Conservation (phyloP, 768 basidiomycete species). For the Leccinum incarnatum region DNA sequence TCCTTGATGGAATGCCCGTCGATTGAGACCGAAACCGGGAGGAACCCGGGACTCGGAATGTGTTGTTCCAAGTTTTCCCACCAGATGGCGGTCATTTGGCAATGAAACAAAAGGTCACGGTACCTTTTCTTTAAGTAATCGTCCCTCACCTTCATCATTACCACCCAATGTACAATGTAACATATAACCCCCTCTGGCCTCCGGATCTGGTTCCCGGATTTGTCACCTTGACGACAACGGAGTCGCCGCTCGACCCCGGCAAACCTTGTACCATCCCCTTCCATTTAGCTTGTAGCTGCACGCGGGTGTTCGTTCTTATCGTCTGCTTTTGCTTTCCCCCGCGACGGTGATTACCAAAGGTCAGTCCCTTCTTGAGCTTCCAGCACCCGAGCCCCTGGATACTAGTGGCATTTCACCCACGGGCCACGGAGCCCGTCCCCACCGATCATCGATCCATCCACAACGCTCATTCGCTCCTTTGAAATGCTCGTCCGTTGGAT, state of each 20-base stretch:
- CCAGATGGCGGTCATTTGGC: neutral
- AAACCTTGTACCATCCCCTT: neutral
- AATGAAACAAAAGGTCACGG: neutral
- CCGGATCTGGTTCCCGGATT: no score
- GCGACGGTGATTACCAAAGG: neutral
- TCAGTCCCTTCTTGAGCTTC: neutral
- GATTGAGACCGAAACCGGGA: neutral
- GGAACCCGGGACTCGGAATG: neutral
- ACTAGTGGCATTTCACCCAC: no score
- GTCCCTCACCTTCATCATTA: neutral
- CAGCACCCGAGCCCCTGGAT: neutral
- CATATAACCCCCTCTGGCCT: neutral
- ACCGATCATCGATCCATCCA: neutral
- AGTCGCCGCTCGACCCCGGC: neutral
- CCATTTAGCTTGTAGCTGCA: neutral
- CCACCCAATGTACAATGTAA: neutral
- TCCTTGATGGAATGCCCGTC: neutral
- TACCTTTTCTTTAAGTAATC: neutral
- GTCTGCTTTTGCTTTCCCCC: neutral
- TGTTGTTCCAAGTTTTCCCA: neutral
- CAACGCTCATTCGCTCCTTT: neutral
- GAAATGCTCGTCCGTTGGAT: neutral
- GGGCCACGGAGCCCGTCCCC: neutral
- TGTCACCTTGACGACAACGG: neutral
- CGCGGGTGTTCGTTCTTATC: neutral